Percentiles rank a stretch among this genome's conserved stretches.
These are phyloP conservation scores for Neonectria faginata DNA, from an alignment of 2,329 filamentous ascomycete species.

Conservation along the genomic window DNA sequence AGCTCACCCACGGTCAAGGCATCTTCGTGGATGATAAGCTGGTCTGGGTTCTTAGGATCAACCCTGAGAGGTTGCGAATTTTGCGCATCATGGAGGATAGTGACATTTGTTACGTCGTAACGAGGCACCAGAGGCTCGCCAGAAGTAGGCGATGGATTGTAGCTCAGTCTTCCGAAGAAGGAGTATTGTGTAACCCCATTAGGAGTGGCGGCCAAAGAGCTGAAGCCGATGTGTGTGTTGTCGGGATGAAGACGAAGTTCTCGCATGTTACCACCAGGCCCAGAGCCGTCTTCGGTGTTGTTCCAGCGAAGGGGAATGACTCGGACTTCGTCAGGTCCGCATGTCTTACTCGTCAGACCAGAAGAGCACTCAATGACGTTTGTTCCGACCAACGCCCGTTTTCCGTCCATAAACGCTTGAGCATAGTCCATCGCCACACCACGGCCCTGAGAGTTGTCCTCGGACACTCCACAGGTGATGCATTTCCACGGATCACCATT, in stretches of 20 bases:
- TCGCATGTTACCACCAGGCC: not conserved
- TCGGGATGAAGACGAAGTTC: not conserved
- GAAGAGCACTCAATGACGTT: not conserved
- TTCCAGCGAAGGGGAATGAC: not conserved
- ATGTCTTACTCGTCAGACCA: not conserved
- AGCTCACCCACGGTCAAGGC: slow-evolving; percentile 53
- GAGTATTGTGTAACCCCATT: not conserved
- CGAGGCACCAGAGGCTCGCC: not conserved
- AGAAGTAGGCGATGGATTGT: not conserved
- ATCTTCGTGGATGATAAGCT: too few species aligned
- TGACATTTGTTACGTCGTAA: not conserved
- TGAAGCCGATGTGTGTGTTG: not conserved
- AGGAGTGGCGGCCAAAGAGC: not conserved
- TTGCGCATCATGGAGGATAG: too few species aligned
- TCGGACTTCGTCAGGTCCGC: not conserved
- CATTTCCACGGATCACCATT: slow-evolving; percentile 61
- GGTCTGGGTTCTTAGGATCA: too few species aligned
- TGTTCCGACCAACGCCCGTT: not conserved
- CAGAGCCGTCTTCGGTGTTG: not conserved
- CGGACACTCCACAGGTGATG: slow-evolving; percentile 56
- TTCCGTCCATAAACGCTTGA: not conserved
- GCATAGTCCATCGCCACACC: not conserved
- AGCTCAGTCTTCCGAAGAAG: not conserved
- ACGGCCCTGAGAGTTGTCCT: slow-evolving; percentile 38
- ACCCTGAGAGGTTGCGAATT: not conserved